These are phyloP conservation scores for Mucor lusitanicus DNA, from an alignment of 371 early-diverging fungal genomes.

Conservation along the genomic window DNA sequence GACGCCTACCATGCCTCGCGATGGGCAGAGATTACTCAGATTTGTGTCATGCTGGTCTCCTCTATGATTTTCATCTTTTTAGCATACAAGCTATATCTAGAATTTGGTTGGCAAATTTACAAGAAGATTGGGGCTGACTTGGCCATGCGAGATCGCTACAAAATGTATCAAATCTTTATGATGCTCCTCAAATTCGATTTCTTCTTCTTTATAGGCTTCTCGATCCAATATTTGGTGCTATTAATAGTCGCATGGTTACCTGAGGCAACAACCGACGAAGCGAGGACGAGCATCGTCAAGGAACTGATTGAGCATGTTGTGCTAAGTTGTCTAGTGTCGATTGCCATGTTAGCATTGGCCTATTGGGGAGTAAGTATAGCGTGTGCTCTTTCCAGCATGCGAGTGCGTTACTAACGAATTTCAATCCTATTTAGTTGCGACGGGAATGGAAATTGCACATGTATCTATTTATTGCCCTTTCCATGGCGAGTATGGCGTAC, in stretches of 20 bases:
- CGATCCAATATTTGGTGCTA: slow-evolving; percentile 82
- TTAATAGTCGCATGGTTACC: slow-evolving; percentile 63
- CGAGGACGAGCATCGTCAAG: slow-evolving; percentile 50
- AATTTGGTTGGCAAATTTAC: slow-evolving; percentile 85
- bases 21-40: slow-evolving; percentile 53
- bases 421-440: slow-evolving; percentile 22
- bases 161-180: slow-evolving; percentile 85
- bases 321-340: slow-evolving; percentile 71
- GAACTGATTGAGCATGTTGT: slow-evolving; percentile 66
- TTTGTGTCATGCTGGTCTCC: slow-evolving; percentile 41
- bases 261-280: slow-evolving; percentile 44
- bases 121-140: slow-evolving; percentile 94
- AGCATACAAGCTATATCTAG: slow-evolving; percentile 50
- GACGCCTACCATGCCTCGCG: slow-evolving; percentile 36
- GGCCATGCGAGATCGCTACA: slow-evolving; percentile 80
- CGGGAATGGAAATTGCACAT: slow-evolving; percentile 61
- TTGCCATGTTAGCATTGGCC: slow-evolving; percentile 70
- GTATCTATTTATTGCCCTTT: slow-evolving; percentile 59
- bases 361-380: slow-evolving; percentile 66
- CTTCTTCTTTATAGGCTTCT: slow-evolving; percentile 86
- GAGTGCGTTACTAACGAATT: too few relatives aligned
- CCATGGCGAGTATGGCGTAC: slow-evolving; percentile 64
- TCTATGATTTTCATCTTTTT: slow-evolving; percentile 38
- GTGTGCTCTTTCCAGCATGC: not conserved
- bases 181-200: slow-evolving; percentile 87